Evolutionary conservation across 352 stramenopile species (phyloP), one percentile per base, ranked within the genome.

Genomic region (Globisporangium alternatum): DNA sequence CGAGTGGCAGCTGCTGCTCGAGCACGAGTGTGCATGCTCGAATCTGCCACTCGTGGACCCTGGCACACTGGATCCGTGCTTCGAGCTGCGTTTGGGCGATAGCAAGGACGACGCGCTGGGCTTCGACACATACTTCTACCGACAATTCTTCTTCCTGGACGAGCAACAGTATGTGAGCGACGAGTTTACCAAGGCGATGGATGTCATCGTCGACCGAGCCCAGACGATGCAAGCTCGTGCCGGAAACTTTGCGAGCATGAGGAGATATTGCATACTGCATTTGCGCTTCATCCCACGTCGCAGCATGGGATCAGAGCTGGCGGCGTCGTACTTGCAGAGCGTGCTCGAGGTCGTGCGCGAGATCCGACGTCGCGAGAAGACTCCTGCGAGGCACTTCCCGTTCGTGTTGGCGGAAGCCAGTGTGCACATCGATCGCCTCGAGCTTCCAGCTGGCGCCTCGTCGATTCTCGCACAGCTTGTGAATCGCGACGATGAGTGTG

Each of bases 41-140:
- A 66, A 66, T 35, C 39, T 66, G 35, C 52, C 52, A 22, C 52
- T 66, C 35, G 17, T 66, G 9, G 17, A 25, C 12, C 43, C 28
- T 1, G 41, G 22, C 0, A 2, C 28, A 0, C 49, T 66, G 3
- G 1, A 19, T 1, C 37, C 60, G 25, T 28, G 39, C 9, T 66
- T 66, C 44, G 52, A 58, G 39, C 13, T 60, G 60, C 48, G 57
- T 10, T 22, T 64, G 33, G 60, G 60, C 1, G 48, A 60, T 49
- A 53, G 33, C 5, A 66, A 60, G 28, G 48, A 53, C 28, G 25
- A 47, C 22, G 19, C 31, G 21, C 31, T 64, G 39, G 57, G 47
- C 28, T 64, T 64, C 37, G 57, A 64, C 22, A 64, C 57, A 10
- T 6, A 56, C 0, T 54, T 64, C 44, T 64, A 64, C 45, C 57